Base-by-base conservation (phyloP, 352 stramenopile species). In the Pythium scleroteichum region DNA sequence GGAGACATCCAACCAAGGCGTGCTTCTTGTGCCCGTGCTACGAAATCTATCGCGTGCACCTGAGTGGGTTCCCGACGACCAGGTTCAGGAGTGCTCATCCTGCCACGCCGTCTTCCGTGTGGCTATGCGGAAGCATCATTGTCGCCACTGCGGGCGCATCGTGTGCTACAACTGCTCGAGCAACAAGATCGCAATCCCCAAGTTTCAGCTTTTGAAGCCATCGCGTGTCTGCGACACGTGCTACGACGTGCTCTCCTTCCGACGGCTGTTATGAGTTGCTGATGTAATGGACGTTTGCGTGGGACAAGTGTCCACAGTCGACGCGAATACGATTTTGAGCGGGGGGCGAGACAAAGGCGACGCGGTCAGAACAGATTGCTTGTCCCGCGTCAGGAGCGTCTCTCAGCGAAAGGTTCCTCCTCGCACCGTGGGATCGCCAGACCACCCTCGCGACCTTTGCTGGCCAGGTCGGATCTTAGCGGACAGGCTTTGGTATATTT, bases 121-220 rank as follows among this genome's bases (percentile, higher is more conserved):
- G 32, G 83, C 86, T 29, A 92, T 93, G 80, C 84, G 86, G 29
- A 91, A 89, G 56, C 82, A 95, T 62, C 81, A 92, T 62, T 95
- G 86, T 42, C 80, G 79, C 16, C 86, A 95, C 52, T 95, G 86
- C 47, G 86, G 86, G 6, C 86, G 86, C 59, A 85, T 85, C 45
- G 66, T 95, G 35, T 95, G 86, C 69, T 91, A 92, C 76, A 93
- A 90, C 52, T 95, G 86, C 68, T 92, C 82, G 7, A 89, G 78
- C 64, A 85, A 91, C 71, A 90, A 87, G 64, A 90, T 92, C 47
- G 67, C 79, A 24, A 90, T 95, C 56, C 79, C 84, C 19, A 95
- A 95, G 70, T 95, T 95, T 64, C 74, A 92, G 59, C 50, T 88
- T 10, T 60, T 78, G 32, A 88, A 87, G 47, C 77, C 81, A 4